Evolutionary conservation across 2,329 filamentous ascomycete genomes (phyloP), one percentile per base, ranked within the genome.

Genomic region (Aspergillus sp.): DNA sequence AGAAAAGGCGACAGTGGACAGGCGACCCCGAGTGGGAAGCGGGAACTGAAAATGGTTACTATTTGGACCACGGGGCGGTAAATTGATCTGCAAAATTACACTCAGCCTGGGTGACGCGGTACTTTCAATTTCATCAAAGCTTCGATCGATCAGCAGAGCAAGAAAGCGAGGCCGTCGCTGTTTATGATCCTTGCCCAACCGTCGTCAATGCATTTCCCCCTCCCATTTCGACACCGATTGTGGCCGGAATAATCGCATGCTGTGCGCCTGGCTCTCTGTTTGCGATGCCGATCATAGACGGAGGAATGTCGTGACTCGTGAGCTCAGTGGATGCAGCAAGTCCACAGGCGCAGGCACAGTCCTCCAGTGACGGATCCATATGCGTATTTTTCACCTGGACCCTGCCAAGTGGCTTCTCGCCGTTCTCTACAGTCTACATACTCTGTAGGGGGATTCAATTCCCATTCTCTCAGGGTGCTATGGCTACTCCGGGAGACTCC

Each of bases 11-110:
- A 31, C 27, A 31, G 27, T 31, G 27, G 41, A 46, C 23, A 46
- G 55, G 56, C 44, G 52, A 59, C 59, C 61, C 58, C 43, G 59
- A 63, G 61, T 63, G 62, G 59, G 61, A 66, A 64, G 50, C 56
- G 60, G 62, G 57, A 59, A 57, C 27, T 31, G 27, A 8, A 27
- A 31, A 9, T 31, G 27, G 27, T 31, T 31, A 9, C 9, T 53
- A 9, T 31, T 53, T 59, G 58, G 61, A 59, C 62, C 62, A 66
- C 62, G 61, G 64, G 45, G 54, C 58, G 58, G 54, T 47, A 45
- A 46, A 37, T 51, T 54, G 57, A 63, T 62, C 61, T 64, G 61
- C 58, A 63, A 63, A 63, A 62, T 62, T 57, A 59, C 58, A 59
- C 41, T 31, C 27, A 35, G 39, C n/a, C 35, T 15, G 35, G 35